phyloP scores from a whole-genome alignment of 1,139 yeast species.

The Yamadazyma songkhlaensis region DNA sequence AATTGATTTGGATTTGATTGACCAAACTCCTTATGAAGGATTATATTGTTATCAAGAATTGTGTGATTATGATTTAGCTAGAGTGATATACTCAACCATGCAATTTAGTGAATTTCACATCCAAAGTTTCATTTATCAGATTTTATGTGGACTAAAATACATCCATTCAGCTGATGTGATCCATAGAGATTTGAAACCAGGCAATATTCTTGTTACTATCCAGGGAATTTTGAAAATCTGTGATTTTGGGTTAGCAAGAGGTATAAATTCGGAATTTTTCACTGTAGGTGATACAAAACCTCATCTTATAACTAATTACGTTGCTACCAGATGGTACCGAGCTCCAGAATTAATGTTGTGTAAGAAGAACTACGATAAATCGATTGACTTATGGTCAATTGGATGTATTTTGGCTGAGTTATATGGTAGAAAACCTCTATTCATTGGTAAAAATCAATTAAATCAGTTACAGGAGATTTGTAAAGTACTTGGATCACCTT shows the following conservation, averaged over 20 bases:
- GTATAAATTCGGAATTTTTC: conserved; percentile 41
- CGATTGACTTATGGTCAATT: conserved; percentile 78
- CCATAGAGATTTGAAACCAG: conserved; percentile 85
- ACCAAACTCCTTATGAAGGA: conserved; percentile 71
- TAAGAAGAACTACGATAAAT: conserved; percentile 48
- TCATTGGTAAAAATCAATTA: conserved; percentile 64
- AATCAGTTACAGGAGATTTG: conserved; percentile 65
- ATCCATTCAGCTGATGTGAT: conserved; percentile 84
- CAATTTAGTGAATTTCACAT: conserved; percentile 84
- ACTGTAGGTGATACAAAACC: conserved; percentile 26
- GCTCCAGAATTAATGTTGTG: conserved; percentile 88
- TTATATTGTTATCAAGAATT: conserved; percentile 79
- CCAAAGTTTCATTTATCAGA: conserved; percentile 72
- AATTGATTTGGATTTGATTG: conserved; percentile 69
- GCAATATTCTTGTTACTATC: conserved; percentile 71
- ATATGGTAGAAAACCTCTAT: conserved; percentile 70
- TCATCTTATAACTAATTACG: conserved; percentile 69
- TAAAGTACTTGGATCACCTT: conserved; percentile 62
- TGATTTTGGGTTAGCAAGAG: conserved; percentile 88
- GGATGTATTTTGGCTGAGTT: conserved; percentile 80
- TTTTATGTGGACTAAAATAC: conserved; percentile 75
- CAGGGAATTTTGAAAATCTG: conserved; percentile 76
- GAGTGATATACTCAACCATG: conserved; percentile 72
- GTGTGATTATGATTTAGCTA: conserved; percentile 75
- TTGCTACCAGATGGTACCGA: conserved; percentile 93